These are phyloP conservation scores for Glaciozyma martinii DNA, from an alignment of 768 basidiomycete genomes.

Conservation along the genomic window DNA sequence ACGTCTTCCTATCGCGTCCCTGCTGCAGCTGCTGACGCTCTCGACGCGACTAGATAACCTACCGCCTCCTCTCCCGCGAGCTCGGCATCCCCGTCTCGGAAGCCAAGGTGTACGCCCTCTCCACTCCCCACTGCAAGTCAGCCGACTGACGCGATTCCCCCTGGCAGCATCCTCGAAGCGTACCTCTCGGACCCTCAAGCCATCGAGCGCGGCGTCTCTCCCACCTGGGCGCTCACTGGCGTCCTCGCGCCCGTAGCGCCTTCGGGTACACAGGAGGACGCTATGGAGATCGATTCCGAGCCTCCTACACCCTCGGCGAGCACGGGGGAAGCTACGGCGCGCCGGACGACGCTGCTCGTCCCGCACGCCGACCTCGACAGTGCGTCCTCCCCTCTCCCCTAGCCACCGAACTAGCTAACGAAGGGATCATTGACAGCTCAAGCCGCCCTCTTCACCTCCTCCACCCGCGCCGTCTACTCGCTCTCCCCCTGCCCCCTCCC, in stretches of 20 bases:
- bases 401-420: background rate
- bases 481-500: conserved; percentile 1
- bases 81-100: background rate
- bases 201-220: background rate
- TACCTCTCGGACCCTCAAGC: background rate
- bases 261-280: background rate
- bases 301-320: background rate
- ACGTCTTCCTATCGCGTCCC: background rate
- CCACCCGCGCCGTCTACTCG: background rate
- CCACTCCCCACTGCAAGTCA: too few species aligned
- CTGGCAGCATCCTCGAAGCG: background rate
- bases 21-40: background rate
- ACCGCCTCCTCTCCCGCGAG: conserved; percentile 6
- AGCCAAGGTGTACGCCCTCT: background rate
- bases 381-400: background rate
- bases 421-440: background rate
- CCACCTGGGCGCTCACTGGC: background rate
- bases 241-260: background rate
- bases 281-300: background rate
- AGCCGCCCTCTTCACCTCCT: background rate
- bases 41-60: background rate
- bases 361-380: background rate
- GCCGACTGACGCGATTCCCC: too few species aligned
- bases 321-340: background rate
- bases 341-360: background rate